Percentiles rank a stretch among this genome's conserved stretches.
These are phyloP conservation scores for Daldinia caldariorum DNA, from an alignment of 495 filamentous ascomycete species.

Conservation along the genomic window DNA sequence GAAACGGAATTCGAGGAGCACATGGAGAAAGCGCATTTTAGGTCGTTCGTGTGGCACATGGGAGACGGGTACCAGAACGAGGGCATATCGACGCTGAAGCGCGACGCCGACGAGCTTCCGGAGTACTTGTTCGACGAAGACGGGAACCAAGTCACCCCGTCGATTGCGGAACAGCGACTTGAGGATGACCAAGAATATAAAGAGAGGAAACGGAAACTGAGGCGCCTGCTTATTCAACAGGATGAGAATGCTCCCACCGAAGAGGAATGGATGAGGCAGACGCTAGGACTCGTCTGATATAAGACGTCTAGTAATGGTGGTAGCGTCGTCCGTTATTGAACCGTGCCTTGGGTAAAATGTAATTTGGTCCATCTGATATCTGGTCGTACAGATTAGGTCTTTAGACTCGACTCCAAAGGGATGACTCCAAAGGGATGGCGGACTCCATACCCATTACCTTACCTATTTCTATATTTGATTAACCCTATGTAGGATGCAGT, in stretches of 20 bases:
- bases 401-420: neutral
- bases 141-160: constrained; percentile 58
- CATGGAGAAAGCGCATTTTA: constrained; percentile 68
- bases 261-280: constrained; percentile 50
- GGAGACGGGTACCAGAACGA: constrained; percentile 69
- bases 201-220: constrained; percentile 47
- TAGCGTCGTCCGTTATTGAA: constrained; percentile 9
- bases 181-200: constrained; percentile 53
- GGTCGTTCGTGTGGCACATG: constrained; percentile 67
- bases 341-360: neutral
- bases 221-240: constrained; percentile 39
- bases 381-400: constrained; percentile 3
- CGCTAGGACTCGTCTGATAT: constrained; percentile 38
- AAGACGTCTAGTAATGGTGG: neutral
- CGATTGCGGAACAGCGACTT: constrained; percentile 47
- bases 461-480: constrained; percentile 1
- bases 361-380: constrained; percentile 8
- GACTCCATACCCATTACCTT: too few relatives aligned
- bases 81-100: constrained; percentile 34
- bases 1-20: constrained; percentile 66
- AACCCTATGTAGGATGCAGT: neutral
- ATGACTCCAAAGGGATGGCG: constrained; percentile 7
- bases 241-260: constrained; percentile 56
- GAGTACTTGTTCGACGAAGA: constrained; percentile 53
- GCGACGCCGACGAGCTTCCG: constrained; percentile 46